phyloP scores from a whole-genome alignment of 495 filamentous ascomycete genomes.

The Aspergillus asperescens region DNA sequence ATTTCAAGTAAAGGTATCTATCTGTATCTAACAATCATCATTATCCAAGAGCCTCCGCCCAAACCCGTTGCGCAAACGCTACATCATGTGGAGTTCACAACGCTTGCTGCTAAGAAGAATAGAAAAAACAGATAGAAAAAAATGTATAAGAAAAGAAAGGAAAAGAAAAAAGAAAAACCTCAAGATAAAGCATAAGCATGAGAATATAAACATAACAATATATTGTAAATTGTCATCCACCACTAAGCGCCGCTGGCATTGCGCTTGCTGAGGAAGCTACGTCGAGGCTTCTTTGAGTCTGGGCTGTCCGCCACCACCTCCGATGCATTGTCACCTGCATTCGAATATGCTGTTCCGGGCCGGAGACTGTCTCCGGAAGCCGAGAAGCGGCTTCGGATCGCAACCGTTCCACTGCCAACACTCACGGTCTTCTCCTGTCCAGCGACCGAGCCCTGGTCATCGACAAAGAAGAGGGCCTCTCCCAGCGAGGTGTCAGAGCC shows the following conservation, averaged over 20 bases:
- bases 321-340: conserved; percentile 26
- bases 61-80: neutral
- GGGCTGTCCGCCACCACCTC: conserved; percentile 50
- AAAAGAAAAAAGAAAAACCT: too few species aligned
- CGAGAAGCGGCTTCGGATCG: conserved; percentile 61
- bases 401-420: conserved; percentile 63
- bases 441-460: conserved; percentile 60
- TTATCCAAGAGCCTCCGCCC: neutral
- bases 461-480: conserved; percentile 82
- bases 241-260: conserved; percentile 40
- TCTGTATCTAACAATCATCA: conserved; percentile 1
- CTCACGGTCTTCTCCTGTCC: conserved; percentile 68
- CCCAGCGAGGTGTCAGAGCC: conserved; percentile 75
- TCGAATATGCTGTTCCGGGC: conserved; percentile 38
- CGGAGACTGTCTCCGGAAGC: conserved; percentile 26
- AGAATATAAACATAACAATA: too few species aligned
- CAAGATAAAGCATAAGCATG: too few species aligned
- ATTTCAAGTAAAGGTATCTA: conserved; percentile 1
- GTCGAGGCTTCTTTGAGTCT: conserved; percentile 41
- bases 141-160: conserved; percentile 11
- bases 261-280: conserved; percentile 56
- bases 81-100: conserved; percentile 5
- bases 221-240: too few species aligned
- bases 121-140: conserved; percentile 7
- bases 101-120: conserved; percentile 1